Base-by-base conservation (phyloP, 176 grass and related monocot species). In the Oryza rufipogon region DNA sequence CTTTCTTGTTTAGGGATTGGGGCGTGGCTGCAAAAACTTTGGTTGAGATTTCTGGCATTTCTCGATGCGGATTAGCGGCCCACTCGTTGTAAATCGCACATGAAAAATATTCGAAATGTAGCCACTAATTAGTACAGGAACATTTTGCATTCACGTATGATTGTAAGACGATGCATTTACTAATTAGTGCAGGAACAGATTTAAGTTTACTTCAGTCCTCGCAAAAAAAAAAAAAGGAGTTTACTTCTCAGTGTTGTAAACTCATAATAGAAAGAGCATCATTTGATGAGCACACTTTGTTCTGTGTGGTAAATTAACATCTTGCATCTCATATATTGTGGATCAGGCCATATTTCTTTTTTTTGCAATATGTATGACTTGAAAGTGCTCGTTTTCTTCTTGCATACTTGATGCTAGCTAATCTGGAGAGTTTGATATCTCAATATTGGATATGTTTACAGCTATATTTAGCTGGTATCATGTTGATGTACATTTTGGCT, bases 271-370 rank as follows among this genome's bases (percentile, higher is more conserved):
- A 58, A 63, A 11, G 58, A 73, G 52, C 25, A 5, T 46, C 67
- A 72, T 81, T 83, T 49, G 51, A 63, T 71, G 25, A 56, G n/a
- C 0, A 6, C 6, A 10, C 3, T 44, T 67, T 77, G 11, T 82
- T 86, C 6, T 77, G 5, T 74, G 69, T 14, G 11, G 41, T 70
- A 79, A 87, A 83, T 90, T 25, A 64, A 3, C 47, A 56, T 78
- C 32, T 63, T 73, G 30, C 30, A 14, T 38, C 46, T 61, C 20
- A 10, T 9, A 61, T 20, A 68, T 82, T 65, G 20, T 81, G 61
- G 23, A 54, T 77, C 71, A 73, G 73, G 38, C 15, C 60, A 61
- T 79, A 30, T 3, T 44, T 44, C 2, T 80, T 30, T 26, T 26
- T 26, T 80, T 33, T 73, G 61, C 69, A 45, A 83, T 73, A 77